These are phyloP conservation scores for Gossypium anomalum DNA, from an alignment of 345 rosid species.

Conservation along the genomic window DNA sequence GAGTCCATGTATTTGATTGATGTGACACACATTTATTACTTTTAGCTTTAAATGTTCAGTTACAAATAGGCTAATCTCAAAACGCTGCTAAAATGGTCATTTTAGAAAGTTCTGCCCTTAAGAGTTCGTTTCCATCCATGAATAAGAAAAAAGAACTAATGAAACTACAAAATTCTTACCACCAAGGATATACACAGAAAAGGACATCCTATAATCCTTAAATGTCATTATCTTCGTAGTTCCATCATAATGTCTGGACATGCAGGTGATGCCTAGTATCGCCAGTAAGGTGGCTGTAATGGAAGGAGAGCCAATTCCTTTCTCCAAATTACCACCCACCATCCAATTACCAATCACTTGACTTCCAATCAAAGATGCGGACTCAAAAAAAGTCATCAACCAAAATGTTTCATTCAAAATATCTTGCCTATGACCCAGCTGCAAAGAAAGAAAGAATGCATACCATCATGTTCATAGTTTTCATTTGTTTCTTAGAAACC, in stretches of 20 bases:
- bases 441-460: constrained; percentile 24
- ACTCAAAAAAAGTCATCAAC: constrained; percentile 83
- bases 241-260: constrained; percentile 52
- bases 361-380: constrained; percentile 65
- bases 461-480: neutral
- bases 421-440: constrained; percentile 82
- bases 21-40: neutral
- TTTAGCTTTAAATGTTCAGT: neutral
- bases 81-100: neutral
- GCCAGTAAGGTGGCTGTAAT: constrained; percentile 44
- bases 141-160: neutral
- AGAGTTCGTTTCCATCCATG: neutral
- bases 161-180: constrained; percentile 43
- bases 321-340: constrained; percentile 36
- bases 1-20: neutral
- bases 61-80: neutral
- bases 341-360: constrained; percentile 77
- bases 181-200: constrained; percentile 42
- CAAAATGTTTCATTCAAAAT: constrained; percentile 73
- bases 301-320: constrained; percentile 46
- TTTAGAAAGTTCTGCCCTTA: neutral
- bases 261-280: constrained; percentile 39
- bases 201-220: constrained; percentile 44
- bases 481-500: neutral
- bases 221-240: constrained; percentile 30